Evolutionary conservation across 2,329 filamentous ascomycete species (phyloP), one percentile per base, ranked within the genome.

Genomic region (Coniella vitis): DNA sequence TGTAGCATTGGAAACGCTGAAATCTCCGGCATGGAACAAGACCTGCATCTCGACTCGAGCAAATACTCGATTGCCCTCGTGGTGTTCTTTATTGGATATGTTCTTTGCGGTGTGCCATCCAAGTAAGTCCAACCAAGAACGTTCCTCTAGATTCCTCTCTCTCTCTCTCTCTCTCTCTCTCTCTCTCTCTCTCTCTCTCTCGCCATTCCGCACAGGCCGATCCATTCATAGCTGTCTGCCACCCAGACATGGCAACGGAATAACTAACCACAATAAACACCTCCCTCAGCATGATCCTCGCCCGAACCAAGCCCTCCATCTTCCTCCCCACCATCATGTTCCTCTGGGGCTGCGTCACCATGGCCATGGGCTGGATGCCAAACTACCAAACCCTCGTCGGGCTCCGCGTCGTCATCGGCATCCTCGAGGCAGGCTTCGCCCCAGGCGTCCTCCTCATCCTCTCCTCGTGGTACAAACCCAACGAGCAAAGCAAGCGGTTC

Each of bases 401-500:
- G 16, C 54, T 67, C 8, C 64, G 62, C 56, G 76, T 79, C 54
- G 19, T 57, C 14, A 61, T 82, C 2, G 78, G 79, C n/a, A 58
- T 81, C 31, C 73, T 69, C 31, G 80, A 84, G 61, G 64, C 78
- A 10, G 78, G 78, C 4, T 65, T 82, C 0, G 77, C 76, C 47
- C 76, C 76, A 0, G 78, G 76, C 4, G 73, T 84, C 65, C 49
- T 73, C 63, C 41, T 73, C 67, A 81, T 83, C 55, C 67, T 86
- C 0, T 80, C 76, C 0, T 83, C 78, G 56, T 87, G 83, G 83
- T 87, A 86, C 51, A 52, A 50, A n/a, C 48, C 48, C 10, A 21
- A 38, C 22, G 50, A 52, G 38, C 46, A 49, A 9, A 46, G 40
- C 19, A 36, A 37, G 14, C 46, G 50, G 3, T 48, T 44, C 32